Conservation (phyloP, 495 filamentous ascomycete genomes). For the Immersiella caudata region DNA sequence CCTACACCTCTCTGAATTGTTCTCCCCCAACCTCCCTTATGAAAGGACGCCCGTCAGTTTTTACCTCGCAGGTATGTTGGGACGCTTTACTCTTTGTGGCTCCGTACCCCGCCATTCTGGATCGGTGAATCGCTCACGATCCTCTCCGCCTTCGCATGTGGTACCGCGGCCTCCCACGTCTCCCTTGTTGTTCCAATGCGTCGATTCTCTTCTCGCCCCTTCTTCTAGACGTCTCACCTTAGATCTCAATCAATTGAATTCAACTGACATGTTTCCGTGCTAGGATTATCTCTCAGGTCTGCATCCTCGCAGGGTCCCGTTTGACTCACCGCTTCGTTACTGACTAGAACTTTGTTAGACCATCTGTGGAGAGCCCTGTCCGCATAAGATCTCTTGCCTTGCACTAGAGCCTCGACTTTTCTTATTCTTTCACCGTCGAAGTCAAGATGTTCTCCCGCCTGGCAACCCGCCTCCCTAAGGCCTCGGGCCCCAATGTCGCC, state of each 20-base stretch:
- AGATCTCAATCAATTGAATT: constrained; percentile 15
- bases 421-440: constrained; percentile 26
- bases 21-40: constrained; percentile 68
- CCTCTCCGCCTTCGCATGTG: background rate
- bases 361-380: constrained; percentile 93
- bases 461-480: constrained; percentile 56
- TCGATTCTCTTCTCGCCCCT: background rate
- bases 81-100: constrained; percentile 14
- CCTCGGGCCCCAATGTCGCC: constrained; percentile 45
- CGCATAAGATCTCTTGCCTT: constrained; percentile 38
- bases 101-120: constrained; percentile 20
- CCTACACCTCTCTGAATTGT: constrained; percentile 7
- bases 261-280: constrained; percentile 41
- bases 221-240: constrained; percentile 6
- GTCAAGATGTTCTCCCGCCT: constrained; percentile 71
- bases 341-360: constrained; percentile 58
- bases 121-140: constrained; percentile 2
- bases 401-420: constrained; percentile 25
- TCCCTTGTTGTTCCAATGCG: background rate
- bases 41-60: constrained; percentile 89
- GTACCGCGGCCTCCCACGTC: constrained; percentile 8
- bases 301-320: constrained; percentile 33
- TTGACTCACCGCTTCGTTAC: constrained; percentile 53
- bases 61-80: constrained; percentile 87
- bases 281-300: constrained; percentile 95